Base-by-base conservation (phyloP, 768 basidiomycete species). In the Tylopilus rubrobrunneus region DNA sequence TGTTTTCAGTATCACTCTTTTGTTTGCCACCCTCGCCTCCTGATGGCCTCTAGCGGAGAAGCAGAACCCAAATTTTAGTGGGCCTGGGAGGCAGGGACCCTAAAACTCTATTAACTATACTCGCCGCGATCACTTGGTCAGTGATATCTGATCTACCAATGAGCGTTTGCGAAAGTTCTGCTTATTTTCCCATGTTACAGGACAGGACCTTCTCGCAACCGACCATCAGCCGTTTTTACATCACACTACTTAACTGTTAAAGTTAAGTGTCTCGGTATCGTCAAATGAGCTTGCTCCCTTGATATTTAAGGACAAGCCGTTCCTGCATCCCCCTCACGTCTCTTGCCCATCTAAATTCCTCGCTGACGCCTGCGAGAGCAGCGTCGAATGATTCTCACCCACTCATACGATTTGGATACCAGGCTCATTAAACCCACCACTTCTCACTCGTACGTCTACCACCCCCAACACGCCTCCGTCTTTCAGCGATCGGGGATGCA, bases 401-500 rank as follows among this genome's bases (percentile, higher is more conserved):
- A 56, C 37, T 37, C 55, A 45, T 53, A 55, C 58, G 25, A 54
- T 49, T 56, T 46, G 56, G 61, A 66, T 49, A 59, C 56, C 45
- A 49, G 57, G 52, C 62, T 60, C 59, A 59, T 62, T 67, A 69
- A 69, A 55, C 57, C 65, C 65, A 67, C 59, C 45, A 27, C 48
- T 53, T 62, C 59, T 55, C 56, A 54, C 55, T 63, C 61, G 33
- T 49, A 52, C 65, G 15, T 34, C 57, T 48, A 56, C 61, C 59
- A 64, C 56, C 27, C 52, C 6, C 56, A 52, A 44, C 60, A 42
- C 48, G 51, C 46, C 42, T 21, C 53, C 53, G 54, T 31, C 49
- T 40, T 31, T 45, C 59, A 48, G 23, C 53, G 46, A 47, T 56
- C 60, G 23, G 64, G 55, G 54, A 84, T 86, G 80, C 87, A 89